Evolutionary conservation across 2,329 filamentous ascomycete species (phyloP).

Genomic region (Paradendryphiella salina): DNA sequence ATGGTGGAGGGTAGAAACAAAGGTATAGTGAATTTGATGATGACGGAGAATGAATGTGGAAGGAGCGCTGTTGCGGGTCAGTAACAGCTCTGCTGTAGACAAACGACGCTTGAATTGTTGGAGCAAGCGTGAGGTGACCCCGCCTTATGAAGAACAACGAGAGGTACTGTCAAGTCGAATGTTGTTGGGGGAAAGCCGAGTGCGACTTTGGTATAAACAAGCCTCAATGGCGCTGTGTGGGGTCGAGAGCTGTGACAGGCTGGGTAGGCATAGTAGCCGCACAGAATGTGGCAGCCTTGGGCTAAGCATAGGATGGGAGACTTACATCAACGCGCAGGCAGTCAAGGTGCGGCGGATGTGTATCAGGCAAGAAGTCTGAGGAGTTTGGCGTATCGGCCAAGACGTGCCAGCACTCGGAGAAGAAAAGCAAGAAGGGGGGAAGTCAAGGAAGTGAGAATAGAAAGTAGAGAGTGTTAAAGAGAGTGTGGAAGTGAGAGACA

Average conservation of each 20-base stretch:
- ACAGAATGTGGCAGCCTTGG: conserved; percentile 18
- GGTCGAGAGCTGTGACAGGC: conserved; percentile 12
- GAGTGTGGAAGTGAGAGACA: conserved; percentile 19
- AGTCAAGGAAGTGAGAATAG: conserved; percentile 16
- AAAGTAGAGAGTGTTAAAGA: conserved; percentile 19
- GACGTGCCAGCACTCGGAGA: conserved; percentile 45
- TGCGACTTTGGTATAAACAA: conserved; percentile 18
- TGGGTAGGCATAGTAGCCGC: conserved; percentile 15
- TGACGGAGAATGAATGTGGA: conserved; percentile 24
- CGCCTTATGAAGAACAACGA: conserved; percentile 13
- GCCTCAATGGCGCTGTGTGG: conserved; percentile 20
- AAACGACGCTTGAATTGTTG: conserved; percentile 12
- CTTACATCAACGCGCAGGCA: conserved; percentile 44
- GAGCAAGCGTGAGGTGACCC: conserved; percentile 14
- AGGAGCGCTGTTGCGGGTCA: conserved; percentile 31
- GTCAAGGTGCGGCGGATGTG: conserved; percentile 33
- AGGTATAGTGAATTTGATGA: conserved; percentile 14
- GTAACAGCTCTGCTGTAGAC: conserved; percentile 15
- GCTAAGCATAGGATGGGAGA: conserved; percentile 20
- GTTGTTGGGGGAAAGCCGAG: conserved; percentile 13
- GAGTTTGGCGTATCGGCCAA: conserved; percentile 40
- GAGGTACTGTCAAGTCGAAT: conserved; percentile 10
- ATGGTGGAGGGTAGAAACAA: conserved; percentile 16
- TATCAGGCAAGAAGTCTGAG: conserved; percentile 30
- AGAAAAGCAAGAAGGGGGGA: conserved; percentile 20